Evolutionary conservation across 768 basidiomycete species (phyloP).

Genomic region (Ramaria sp.): DNA sequence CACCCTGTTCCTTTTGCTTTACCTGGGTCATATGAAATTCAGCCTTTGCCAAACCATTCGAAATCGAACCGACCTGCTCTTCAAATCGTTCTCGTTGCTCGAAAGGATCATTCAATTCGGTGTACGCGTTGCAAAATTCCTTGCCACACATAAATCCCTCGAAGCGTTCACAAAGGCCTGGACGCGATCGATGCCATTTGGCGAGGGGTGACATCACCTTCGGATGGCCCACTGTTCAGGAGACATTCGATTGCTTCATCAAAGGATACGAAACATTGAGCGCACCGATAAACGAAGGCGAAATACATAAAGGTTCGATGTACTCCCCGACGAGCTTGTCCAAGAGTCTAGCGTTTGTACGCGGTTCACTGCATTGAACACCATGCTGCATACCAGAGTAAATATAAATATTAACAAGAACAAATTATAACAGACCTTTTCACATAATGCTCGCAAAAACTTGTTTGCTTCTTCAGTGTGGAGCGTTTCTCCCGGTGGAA

Average conservation of each 20-base stretch:
- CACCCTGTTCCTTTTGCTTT: slow-evolving; percentile 91
- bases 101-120: slow-evolving; percentile 98
- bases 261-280: neutral
- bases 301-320: slow-evolving; percentile 95
- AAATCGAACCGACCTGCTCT: slow-evolving; percentile 55
- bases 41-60: neutral
- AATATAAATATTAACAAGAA: slow-evolving; percentile 3
- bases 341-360: slow-evolving; percentile 87
- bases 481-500: slow-evolving; percentile 86
- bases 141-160: slow-evolving; percentile 97
- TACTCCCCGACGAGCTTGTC: slow-evolving; percentile 99
- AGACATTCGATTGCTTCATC: slow-evolving; percentile 7
- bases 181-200: slow-evolving; percentile 95
- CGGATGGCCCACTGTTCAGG: slow-evolving; percentile 75
- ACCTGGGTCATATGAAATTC: slow-evolving; percentile 27
- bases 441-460: slow-evolving; percentile 75
- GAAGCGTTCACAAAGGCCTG: slow-evolving; percentile 96
- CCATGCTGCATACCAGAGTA: slow-evolving; percentile 50
- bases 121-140: slow-evolving; percentile 98
- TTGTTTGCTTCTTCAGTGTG: slow-evolving; percentile 81
- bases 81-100: slow-evolving; percentile 93
- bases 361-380: slow-evolving; percentile 92
- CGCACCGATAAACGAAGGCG: slow-evolving; percentile 88
- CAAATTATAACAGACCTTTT: slow-evolving; percentile 44
- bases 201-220: slow-evolving; percentile 99